Percentiles rank a stretch among this genome's conserved stretches.
Evolutionary conservation across 129 eudicot genomes (phyloP).

Genomic region (Apium graveolens): DNA sequence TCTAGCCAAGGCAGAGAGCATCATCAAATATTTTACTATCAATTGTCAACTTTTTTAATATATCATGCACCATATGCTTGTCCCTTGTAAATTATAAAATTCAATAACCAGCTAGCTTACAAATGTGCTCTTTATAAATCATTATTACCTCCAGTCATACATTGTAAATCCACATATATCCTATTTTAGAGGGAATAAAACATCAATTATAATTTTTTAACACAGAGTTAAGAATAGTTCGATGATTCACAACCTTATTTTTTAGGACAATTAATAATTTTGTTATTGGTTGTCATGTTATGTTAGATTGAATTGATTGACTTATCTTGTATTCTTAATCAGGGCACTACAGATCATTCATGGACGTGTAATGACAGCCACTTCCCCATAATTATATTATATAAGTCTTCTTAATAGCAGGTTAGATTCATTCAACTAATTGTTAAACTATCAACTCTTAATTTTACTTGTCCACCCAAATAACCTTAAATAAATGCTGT

Average conservation of each 20-base stretch:
- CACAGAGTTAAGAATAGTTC: not conserved
- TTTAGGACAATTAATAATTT: slow-evolving; percentile 7
- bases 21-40: slow-evolving; percentile 2
- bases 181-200: no score
- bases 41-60: slow-evolving; percentile 1
- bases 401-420: not conserved
- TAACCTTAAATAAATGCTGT: not conserved
- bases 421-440: slow-evolving; percentile 1
- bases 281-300: slow-evolving; percentile 18
- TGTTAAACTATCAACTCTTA: slow-evolving; percentile 18
- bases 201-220: not conserved
- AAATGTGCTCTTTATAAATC: not conserved
- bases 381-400: not conserved
- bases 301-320: slow-evolving; percentile 34
- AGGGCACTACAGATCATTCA: slow-evolving; percentile 19
- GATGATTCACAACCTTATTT: not conserved
- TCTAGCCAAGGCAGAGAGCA: not conserved
- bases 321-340: slow-evolving; percentile 21
- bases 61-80: not conserved
- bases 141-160: not conserved
- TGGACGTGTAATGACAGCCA: slow-evolving; percentile 21
- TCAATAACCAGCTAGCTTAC: not conserved
- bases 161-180: not conserved
- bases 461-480: slow-evolving; percentile 35
- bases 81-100: not conserved